Conservation (phyloP, 2,329 filamentous ascomycete species). For the Alternaria brassicicola region DNA sequence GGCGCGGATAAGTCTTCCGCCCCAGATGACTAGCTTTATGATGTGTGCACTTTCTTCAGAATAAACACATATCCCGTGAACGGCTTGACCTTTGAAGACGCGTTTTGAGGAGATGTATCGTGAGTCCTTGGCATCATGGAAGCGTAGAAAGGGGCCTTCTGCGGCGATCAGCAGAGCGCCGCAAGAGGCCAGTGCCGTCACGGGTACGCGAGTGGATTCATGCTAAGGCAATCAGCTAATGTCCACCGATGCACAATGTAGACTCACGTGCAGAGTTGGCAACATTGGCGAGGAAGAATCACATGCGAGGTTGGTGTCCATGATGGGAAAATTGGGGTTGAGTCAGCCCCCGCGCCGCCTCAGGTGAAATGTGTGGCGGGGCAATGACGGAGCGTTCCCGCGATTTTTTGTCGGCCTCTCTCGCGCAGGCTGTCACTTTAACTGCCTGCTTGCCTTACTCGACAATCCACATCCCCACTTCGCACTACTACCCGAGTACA, state of each 20-base stretch:
- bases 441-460: neutral
- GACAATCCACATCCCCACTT: neutral
- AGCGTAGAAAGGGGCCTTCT: slow-evolving; percentile 51
- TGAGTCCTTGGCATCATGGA: slow-evolving; percentile 42
- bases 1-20: slow-evolving; percentile 56
- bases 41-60: slow-evolving; percentile 28
- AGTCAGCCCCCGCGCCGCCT: slow-evolving; percentile 43
- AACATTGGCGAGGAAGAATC: slow-evolving; percentile 41
- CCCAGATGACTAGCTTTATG: slow-evolving; percentile 45
- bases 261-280: slow-evolving; percentile 41
- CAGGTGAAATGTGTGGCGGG: slow-evolving; percentile 19
- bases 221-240: slow-evolving; percentile 36
- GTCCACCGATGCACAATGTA: neutral
- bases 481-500: neutral
- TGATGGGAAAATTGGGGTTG: slow-evolving; percentile 40
- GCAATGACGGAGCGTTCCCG: slow-evolving; percentile 33
- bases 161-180: slow-evolving; percentile 49
- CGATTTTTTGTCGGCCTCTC: slow-evolving; percentile 27
- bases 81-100: slow-evolving; percentile 70
- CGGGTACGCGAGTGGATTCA: slow-evolving; percentile 50
- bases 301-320: slow-evolving; percentile 24
- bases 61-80: slow-evolving; percentile 72
- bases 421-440: neutral
- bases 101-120: slow-evolving; percentile 44
- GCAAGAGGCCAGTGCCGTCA: slow-evolving; percentile 53